Evolutionary conservation across 2,329 filamentous ascomycete genomes (phyloP).

Genomic region (Colletotrichum tofieldiae): DNA sequence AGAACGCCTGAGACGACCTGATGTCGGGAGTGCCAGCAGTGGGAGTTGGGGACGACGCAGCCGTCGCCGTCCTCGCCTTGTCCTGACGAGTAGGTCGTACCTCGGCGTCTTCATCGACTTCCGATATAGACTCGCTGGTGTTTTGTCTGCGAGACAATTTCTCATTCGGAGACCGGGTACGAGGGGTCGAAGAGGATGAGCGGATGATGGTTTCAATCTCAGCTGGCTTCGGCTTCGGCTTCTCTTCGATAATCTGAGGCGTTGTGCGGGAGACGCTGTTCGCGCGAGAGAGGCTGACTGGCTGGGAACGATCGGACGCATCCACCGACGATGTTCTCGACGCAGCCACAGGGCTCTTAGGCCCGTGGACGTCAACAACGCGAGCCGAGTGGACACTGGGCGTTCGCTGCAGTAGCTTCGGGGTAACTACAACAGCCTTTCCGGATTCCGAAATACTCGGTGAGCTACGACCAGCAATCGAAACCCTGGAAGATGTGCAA

Average conservation of each 20-base stretch:
- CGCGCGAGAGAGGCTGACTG: conserved; percentile 58
- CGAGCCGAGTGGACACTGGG: conserved; percentile 70
- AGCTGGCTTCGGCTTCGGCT: conserved; percentile 47
- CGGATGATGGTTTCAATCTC: conserved; percentile 43
- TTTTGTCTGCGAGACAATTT: conserved; percentile 49
- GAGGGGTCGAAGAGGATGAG: conserved; percentile 41
- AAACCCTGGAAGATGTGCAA: conserved; percentile 70
- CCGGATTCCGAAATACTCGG: conserved; percentile 65
- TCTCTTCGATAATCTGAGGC: conserved; percentile 59
- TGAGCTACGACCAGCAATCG: conserved; percentile 67
- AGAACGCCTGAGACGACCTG: conserved; percentile 44
- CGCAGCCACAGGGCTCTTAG: conserved; percentile 64
- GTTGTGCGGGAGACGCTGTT: conserved; percentile 56
- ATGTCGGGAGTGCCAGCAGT: conserved; percentile 33
- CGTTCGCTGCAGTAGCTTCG: conserved; percentile 58
- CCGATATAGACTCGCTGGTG: conserved; percentile 58
- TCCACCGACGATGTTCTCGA: conserved; percentile 67
- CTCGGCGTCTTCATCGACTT: conserved; percentile 58
- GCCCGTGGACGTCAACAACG: conserved; percentile 70
- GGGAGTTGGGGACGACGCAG: conserved; percentile 26
- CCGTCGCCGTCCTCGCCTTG: conserved; percentile 19
- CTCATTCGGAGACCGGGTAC: conserved; percentile 53
- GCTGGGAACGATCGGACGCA: conserved; percentile 58
- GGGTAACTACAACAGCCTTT: conserved; percentile 56
- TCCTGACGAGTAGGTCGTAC: conserved; percentile 35